These are phyloP conservation scores for Ogataea henricii DNA, from an alignment of 805 yeast genomes.

Conservation along the genomic window DNA sequence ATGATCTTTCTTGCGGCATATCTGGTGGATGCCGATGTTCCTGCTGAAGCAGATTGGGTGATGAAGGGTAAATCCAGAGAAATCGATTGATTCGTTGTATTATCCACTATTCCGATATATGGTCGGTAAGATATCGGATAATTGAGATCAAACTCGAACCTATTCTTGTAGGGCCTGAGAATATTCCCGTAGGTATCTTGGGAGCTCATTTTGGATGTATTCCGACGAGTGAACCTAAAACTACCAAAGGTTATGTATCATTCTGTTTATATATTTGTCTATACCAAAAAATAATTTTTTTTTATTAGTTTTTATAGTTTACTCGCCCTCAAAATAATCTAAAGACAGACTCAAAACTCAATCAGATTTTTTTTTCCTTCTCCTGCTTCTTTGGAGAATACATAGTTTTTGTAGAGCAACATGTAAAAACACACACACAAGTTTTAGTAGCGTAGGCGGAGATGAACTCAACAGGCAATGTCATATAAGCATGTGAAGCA, in stretches of 20 bases:
- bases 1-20: slow-evolving; percentile 22
- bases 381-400: too few species aligned
- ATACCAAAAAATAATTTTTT: background rate
- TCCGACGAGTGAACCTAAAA: too few species aligned
- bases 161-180: slow-evolving; percentile 36
- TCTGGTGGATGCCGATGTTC: slow-evolving; percentile 8
- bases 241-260: too few species aligned
- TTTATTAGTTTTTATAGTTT: background rate
- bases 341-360: too few species aligned
- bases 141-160: slow-evolving; percentile 34
- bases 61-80: slow-evolving; percentile 36
- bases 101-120: slow-evolving; percentile 37
- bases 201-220: slow-evolving; percentile 21
- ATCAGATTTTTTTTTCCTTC: too few species aligned
- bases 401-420: too few species aligned
- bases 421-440: background rate
- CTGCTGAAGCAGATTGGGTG: slow-evolving; percentile 14
- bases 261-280: background rate
- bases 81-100: slow-evolving; percentile 35
- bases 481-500: background rate
- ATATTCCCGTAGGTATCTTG: slow-evolving; percentile 28
- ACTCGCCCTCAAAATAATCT: background rate
- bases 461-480: background rate
- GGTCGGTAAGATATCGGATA: slow-evolving; percentile 39
- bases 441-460: too few species aligned